Conservation (phyloP, 345 rosid genomes). For the Triadica sebifera region DNA sequence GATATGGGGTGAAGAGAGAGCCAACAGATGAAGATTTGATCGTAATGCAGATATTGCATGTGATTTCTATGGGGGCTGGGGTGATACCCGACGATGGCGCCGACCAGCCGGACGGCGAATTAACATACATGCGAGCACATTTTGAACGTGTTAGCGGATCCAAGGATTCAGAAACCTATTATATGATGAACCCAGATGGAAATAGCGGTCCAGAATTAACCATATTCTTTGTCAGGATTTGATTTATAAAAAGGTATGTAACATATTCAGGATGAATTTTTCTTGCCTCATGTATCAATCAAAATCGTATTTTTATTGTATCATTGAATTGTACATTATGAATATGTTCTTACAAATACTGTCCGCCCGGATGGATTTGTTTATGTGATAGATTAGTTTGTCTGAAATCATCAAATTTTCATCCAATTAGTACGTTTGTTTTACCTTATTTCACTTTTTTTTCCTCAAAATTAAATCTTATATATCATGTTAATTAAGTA, state of each 20-base stretch:
- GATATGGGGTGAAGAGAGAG: constrained; percentile 76
- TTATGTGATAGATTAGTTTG: too few species aligned
- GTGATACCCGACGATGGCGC: constrained; percentile 49
- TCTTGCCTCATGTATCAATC: too few species aligned
- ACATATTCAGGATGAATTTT: too few species aligned
- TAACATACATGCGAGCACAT: constrained; percentile 73
- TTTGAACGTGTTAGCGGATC: constrained; percentile 80
- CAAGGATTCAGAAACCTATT: constrained; percentile 81
- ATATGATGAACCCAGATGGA: constrained; percentile 80
- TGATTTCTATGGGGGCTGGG: constrained; percentile 79
- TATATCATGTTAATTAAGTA: too few species aligned
- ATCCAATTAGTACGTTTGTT: too few species aligned
- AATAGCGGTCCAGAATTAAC: constrained; percentile 70
- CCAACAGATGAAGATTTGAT: constrained; percentile 69
- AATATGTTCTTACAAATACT: too few species aligned
- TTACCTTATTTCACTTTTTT: too few species aligned
- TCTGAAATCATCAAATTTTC: too few species aligned
- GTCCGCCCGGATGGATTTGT: too few species aligned
- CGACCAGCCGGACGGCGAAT: constrained; percentile 56
- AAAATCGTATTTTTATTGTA: too few species aligned
- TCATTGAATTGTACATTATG: too few species aligned
- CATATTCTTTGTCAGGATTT: constrained; percentile 61
- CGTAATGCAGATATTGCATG: constrained; percentile 73
- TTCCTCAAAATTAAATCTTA: too few species aligned
- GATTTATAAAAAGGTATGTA: constrained; percentile 5